Evolutionary conservation across 495 filamentous ascomycete genomes (phyloP).

Genomic region (Lasiosphaeria hispida): DNA sequence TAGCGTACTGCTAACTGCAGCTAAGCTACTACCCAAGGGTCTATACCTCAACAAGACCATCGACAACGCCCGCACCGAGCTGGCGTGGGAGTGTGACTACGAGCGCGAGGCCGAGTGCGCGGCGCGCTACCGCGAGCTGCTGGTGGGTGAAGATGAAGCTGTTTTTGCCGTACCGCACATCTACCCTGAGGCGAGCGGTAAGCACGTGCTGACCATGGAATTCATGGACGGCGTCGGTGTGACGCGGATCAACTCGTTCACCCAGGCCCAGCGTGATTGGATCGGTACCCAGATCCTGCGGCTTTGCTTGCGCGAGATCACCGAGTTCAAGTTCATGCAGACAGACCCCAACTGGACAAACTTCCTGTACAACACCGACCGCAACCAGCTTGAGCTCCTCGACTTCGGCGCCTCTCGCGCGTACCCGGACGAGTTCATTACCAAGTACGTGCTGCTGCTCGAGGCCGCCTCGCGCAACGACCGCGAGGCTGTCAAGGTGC

Average conservation of each 20-base stretch:
- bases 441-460: constrained; percentile 72
- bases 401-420: constrained; percentile 94
- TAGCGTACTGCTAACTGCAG: constrained; percentile 83
- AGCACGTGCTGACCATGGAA: constrained; percentile 89
- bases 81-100: constrained; percentile 98
- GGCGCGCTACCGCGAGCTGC: constrained; percentile 67
- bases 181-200: constrained; percentile 75
- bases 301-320: constrained; percentile 88
- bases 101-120: constrained; percentile 78
- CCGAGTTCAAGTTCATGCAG: constrained; percentile 96
- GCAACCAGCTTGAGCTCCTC: constrained; percentile 79
- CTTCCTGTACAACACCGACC: constrained; percentile 80
- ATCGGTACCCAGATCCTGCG: constrained; percentile 90
- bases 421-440: constrained; percentile 75
- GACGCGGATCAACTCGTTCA: constrained; percentile 70
- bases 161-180: constrained; percentile 79
- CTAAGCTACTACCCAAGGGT: constrained; percentile 82
- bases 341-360: constrained; percentile 99
- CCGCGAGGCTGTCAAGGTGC: constrained; percentile 54
- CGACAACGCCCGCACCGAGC: constrained; percentile 87
- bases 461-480: constrained; percentile 73
- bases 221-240: constrained; percentile 86
- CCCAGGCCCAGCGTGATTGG: constrained; percentile 84
- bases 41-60: constrained; percentile 96
- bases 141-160: constrained; percentile 59